These are phyloP conservation scores for Sarcodon sp. DNA, from an alignment of 768 basidiomycete species.

Conservation along the genomic window DNA sequence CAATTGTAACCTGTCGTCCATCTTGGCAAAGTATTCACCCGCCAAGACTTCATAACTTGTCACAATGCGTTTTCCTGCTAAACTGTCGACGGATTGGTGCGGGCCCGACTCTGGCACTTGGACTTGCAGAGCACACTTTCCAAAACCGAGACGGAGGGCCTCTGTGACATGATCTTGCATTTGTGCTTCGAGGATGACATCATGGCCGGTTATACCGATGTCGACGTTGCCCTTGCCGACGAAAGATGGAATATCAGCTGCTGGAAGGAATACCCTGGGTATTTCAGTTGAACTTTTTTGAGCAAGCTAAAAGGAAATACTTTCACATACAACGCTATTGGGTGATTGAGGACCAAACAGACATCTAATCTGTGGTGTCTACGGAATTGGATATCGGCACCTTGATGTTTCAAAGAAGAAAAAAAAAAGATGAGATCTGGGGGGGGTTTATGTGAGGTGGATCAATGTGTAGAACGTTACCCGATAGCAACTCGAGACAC, in stretches of 20 bases:
- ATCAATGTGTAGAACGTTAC: slow-evolving; percentile 25
- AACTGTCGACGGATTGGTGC: slow-evolving; percentile 60
- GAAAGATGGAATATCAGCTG: slow-evolving; percentile 94
- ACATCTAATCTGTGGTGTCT: slow-evolving; percentile 83
- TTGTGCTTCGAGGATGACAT: slow-evolving; percentile 85
- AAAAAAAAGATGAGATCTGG: background rate
- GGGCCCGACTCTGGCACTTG: slow-evolving; percentile 76
- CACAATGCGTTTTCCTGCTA: slow-evolving; percentile 87
- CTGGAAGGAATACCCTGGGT: slow-evolving; percentile 87
- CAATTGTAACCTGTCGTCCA: slow-evolving; percentile 47
- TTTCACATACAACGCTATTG: slow-evolving; percentile 73
- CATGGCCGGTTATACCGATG: slow-evolving; percentile 95
- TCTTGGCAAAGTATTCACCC: slow-evolving; percentile 55
- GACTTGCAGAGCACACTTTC: slow-evolving; percentile 81
- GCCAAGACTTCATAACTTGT: slow-evolving; percentile 92
- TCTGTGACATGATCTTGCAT: slow-evolving; percentile 74
- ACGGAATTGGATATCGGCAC: slow-evolving; percentile 93
- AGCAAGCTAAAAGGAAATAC: background rate
- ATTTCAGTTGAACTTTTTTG: background rate
- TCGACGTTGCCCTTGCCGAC: slow-evolving; percentile 97
- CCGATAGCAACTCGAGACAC: slow-evolving; percentile 73
- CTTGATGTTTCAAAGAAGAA: slow-evolving; percentile 21
- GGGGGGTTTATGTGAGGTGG: background rate
- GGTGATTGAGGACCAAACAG: slow-evolving; percentile 86
- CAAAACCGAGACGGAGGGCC: slow-evolving; percentile 77